These are phyloP conservation scores for Carallia pectinifolia DNA, from an alignment of 345 rosid genomes.

Conservation along the genomic window DNA sequence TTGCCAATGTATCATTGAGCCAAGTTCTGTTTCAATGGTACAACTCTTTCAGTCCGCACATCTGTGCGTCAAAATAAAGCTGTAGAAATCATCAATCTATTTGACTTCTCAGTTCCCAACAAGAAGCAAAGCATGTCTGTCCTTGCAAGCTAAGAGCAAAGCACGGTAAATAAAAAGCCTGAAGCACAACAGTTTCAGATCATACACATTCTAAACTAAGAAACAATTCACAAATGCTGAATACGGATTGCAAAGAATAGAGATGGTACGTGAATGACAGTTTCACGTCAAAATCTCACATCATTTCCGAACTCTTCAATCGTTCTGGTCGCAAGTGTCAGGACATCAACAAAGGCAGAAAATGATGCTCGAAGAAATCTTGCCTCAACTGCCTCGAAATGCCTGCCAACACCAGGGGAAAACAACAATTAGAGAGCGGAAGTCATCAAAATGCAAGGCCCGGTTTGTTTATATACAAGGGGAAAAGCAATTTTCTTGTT, in stretches of 20 bases:
- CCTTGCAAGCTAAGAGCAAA: no score
- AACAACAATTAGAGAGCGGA: no score
- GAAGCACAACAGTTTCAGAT: background rate
- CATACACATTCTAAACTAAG: background rate
- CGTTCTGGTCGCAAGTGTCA: constrained; percentile 70
- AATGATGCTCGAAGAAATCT: constrained; percentile 92
- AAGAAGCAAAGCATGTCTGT: no score
- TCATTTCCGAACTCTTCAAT: constrained; percentile 70
- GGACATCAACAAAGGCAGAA: constrained; percentile 78
- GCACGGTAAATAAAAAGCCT: no score
- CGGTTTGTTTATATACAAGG: background rate
- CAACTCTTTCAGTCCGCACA: no score
- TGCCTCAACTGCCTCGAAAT: constrained; percentile 85
- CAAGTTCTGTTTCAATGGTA: no score
- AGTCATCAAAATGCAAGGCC: constrained; percentile 2
- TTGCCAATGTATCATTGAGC: no score
- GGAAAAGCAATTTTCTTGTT: background rate
- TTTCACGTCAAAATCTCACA: constrained; percentile 19
- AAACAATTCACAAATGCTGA: background rate
- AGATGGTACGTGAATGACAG: no score
- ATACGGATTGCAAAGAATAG: background rate
- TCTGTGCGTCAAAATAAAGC: no score
- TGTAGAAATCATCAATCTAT: no score
- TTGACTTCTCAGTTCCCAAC: no score
- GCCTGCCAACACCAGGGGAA: constrained; percentile 33